phyloP scores from a whole-genome alignment of 73 alveolate genomes.

The Blepharisma japonicum region DNA sequence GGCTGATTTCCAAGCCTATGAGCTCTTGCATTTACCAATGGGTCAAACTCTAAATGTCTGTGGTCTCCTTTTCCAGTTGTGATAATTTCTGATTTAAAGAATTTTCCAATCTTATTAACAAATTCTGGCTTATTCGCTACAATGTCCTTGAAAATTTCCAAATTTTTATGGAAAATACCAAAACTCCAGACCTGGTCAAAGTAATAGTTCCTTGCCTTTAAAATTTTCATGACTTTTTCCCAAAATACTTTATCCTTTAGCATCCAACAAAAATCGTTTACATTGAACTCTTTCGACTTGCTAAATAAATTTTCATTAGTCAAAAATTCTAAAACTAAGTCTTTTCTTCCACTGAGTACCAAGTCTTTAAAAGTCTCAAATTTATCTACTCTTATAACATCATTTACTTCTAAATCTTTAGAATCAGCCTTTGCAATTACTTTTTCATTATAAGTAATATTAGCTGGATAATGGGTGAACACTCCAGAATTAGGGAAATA shows the following conservation, averaged over 20 bases:
- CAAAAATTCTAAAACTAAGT: slow-evolving; percentile 58
- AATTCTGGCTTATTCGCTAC: slow-evolving; percentile 26
- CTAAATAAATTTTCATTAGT: slow-evolving; percentile 50
- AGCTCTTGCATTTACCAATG: slow-evolving; percentile 87
- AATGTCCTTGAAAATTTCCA: slow-evolving; percentile 62
- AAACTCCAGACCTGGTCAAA: slow-evolving; percentile 67
- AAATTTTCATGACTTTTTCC: slow-evolving; percentile 53
- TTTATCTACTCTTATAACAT: slow-evolving; percentile 33
- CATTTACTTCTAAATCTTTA: slow-evolving; percentile 51
- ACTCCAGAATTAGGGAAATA: slow-evolving; percentile 90
- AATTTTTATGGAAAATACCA: slow-evolving; percentile 80
- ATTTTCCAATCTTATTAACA: slow-evolving; percentile 19
- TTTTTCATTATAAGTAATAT: slow-evolving; percentile 64
- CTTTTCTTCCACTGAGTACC: slow-evolving; percentile 56
- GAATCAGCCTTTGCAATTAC: slow-evolving; percentile 74
- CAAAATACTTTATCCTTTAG: slow-evolving; percentile 70
- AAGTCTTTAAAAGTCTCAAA: slow-evolving; percentile 66
- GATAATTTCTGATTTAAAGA: slow-evolving; percentile 33
- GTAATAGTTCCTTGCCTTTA: slow-evolving; percentile 63
- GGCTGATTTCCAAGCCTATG: slow-evolving; percentile 69
- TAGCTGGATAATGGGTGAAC: slow-evolving; percentile 77
- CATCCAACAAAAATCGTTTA: slow-evolving; percentile 54
- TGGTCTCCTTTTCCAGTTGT: slow-evolving; percentile 30
- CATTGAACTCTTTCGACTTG: slow-evolving; percentile 49
- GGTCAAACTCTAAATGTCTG: slow-evolving; percentile 81